phyloP scores from a whole-genome alignment of 805 yeast genomes.

The Yamadazyma phyllophila region DNA sequence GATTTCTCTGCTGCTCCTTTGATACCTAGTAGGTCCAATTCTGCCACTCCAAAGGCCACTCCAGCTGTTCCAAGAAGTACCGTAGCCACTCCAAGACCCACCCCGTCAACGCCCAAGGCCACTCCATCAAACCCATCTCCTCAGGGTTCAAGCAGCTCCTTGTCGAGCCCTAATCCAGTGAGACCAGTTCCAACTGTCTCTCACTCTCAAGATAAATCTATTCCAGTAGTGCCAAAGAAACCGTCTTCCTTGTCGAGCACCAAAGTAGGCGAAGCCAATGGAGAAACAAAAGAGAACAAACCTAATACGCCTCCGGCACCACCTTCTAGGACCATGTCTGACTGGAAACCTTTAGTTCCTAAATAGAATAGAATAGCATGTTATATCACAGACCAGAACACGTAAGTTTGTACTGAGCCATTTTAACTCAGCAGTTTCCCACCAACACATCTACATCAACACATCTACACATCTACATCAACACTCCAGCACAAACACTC shows the following conservation, averaged over 20 bases:
- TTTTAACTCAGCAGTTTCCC: too few relatives aligned
- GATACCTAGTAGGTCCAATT: conserved; percentile 34
- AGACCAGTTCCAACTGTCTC: neutral
- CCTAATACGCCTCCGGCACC: conserved; percentile 16
- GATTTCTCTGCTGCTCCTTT: conserved; percentile 40
- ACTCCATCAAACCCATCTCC: conserved; percentile 14
- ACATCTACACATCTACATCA: too few relatives aligned
- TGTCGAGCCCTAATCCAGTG: neutral
- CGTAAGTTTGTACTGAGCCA: too few relatives aligned
- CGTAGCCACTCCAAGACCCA: conserved; percentile 17
- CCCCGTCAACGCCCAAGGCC: neutral
- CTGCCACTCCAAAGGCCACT: conserved; percentile 24
- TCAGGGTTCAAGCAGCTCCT: too few relatives aligned
- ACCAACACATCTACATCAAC: too few relatives aligned
- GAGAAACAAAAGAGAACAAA: neutral
- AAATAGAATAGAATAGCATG: conserved; percentile 34
- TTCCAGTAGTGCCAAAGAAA: conserved; percentile 38
- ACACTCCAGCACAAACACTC: too few relatives aligned
- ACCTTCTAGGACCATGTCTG: conserved; percentile 32
- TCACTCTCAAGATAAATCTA: conserved; percentile 1
- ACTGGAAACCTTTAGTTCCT: conserved; percentile 54
- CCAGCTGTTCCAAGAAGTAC: conserved; percentile 19
- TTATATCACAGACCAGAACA: too few relatives aligned
- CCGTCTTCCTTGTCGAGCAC: conserved; percentile 27
- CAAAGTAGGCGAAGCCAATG: conserved; percentile 13